Evolutionary conservation across 768 basidiomycete species (phyloP).

Genomic region (Panus rudis): DNA sequence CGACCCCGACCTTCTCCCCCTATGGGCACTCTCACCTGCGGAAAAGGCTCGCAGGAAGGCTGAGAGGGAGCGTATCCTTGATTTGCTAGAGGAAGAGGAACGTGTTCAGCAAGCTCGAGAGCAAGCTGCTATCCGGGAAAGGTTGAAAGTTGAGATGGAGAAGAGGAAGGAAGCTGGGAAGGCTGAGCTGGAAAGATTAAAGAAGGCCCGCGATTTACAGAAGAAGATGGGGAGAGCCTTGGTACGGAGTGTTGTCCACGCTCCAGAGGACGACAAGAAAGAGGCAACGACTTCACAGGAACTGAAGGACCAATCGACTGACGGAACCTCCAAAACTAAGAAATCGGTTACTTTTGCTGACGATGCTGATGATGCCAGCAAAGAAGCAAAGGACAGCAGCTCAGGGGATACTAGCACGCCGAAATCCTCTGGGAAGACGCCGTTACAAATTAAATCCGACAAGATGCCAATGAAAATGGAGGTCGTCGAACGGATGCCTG

Average conservation of each 20-base stretch:
- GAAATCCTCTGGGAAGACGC: conserved; percentile 50
- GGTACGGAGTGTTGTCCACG: conserved; percentile 37
- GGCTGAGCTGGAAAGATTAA: conserved; percentile 32
- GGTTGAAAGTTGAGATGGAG: conserved; percentile 39
- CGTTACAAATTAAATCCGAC: conserved; percentile 25
- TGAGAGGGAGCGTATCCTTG: conserved; percentile 60
- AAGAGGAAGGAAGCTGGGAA: conserved; percentile 44
- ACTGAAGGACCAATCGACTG: conserved; percentile 20
- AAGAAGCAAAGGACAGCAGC: conserved; percentile 4
- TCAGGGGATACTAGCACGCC: too few species aligned
- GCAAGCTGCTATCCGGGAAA: conserved; percentile 33
- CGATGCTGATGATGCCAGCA: conserved; percentile 13
- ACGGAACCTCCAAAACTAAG: conserved; percentile 30
- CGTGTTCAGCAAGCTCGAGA: conserved; percentile 35
- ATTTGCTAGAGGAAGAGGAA: conserved; percentile 70
- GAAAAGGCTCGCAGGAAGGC: conserved; percentile 45
- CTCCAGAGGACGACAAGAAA: conserved; percentile 32
- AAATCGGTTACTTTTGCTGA: conserved; percentile 66
- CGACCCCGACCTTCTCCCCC: conserved; percentile 40
- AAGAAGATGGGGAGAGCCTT: conserved; percentile 76
- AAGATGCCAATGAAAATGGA: conserved; percentile 54
- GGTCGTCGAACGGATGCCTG: conserved; percentile 60
- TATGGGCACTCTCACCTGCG: conserved; percentile 36
- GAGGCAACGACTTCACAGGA: conserved; percentile 21
- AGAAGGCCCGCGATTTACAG: conserved; percentile 45